Base-by-base conservation (phyloP, 352 stramenopile species). In the Phytophthora fragariaefolia region DNA sequence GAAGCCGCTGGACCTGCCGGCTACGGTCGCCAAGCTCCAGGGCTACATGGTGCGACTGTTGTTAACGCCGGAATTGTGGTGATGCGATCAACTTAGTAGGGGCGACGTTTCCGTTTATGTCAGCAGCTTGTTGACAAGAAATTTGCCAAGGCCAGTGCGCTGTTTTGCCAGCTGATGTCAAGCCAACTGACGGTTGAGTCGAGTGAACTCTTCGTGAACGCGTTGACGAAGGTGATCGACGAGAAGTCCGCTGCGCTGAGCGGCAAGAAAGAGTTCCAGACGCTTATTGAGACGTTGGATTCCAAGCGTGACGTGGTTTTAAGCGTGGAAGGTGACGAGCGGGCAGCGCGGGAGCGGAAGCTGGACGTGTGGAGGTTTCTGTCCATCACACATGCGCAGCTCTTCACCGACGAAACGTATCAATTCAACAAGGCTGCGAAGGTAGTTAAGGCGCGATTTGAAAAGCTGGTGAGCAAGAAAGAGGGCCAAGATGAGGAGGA, bases 391-490 rank as follows among this genome's bases (percentile, higher is more conserved):
- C 82, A 92, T 54, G 63, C 70, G 10, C 77, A 91, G 53, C 77
- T 95, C 9, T 89, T 90, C 59, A 95, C 84, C 6, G 86, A 95
- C 62, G 86, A 95, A 62, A 90, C 86, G 54, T 95, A 90, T 48
- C 65, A 90, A 68, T 95, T 95, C 62, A 83, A 73, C 24, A 89
- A 89, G 46, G 82, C 84, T 13, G 74, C 78, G 5, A 93, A 93
- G 54, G 65, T 72, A 12, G 78, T 92, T 6, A 79, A 85, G 56
- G 51, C 63, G n/a, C 76, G 81, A 3, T 73, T 91, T 10, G 82
- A 91, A 27, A 49, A 61, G 0, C 49, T 80, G n/a, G 56, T 71
- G 17, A 34, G 50, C 10, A 23, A 20, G 1, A 62, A 71, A 23
- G 53, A 72, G 4, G 38, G 46, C 47, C 27, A 46, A 4, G 52